Conservation (phyloP, 176 grass and related monocot genomes). For the Carex pumila region DNA sequence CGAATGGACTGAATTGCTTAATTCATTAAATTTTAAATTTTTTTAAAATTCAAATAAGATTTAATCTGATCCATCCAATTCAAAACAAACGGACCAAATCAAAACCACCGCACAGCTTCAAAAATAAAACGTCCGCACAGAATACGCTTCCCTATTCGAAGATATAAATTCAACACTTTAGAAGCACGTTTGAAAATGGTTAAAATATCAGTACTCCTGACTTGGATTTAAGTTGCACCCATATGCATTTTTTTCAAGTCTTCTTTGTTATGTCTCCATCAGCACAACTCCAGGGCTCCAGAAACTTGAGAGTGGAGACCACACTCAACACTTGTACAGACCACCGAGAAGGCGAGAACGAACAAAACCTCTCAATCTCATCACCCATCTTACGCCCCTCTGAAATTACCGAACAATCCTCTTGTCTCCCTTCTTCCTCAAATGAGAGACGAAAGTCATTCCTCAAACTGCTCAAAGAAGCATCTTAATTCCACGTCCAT, state of each 20-base stretch:
- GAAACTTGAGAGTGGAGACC: not conserved
- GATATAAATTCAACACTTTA: no score
- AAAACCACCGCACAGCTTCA: no score
- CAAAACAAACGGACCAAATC: no score
- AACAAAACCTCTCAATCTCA: not conserved
- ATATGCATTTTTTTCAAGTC: not conserved
- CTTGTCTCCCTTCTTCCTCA: not conserved
- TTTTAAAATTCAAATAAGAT: no score
- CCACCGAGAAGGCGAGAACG: not conserved
- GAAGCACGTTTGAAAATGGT: no score
- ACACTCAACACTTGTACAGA: constrained; percentile 5
- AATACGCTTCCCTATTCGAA: no score
- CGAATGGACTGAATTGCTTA: no score
- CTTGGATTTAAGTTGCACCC: not conserved
- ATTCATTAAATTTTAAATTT: no score
- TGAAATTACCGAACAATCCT: constrained; percentile 6
- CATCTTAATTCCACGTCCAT: not conserved
- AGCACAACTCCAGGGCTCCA: not conserved
- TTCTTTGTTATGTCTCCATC: not conserved
- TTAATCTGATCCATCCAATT: no score
- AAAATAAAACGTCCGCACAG: no score
- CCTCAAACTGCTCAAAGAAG: constrained; percentile 4
- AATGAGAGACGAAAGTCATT: not conserved
- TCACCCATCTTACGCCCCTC: not conserved
- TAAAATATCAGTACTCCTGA: no score